Conservation (phyloP, 2,329 filamentous ascomycete genomes). For the Mycosphaerella sp. region DNA sequence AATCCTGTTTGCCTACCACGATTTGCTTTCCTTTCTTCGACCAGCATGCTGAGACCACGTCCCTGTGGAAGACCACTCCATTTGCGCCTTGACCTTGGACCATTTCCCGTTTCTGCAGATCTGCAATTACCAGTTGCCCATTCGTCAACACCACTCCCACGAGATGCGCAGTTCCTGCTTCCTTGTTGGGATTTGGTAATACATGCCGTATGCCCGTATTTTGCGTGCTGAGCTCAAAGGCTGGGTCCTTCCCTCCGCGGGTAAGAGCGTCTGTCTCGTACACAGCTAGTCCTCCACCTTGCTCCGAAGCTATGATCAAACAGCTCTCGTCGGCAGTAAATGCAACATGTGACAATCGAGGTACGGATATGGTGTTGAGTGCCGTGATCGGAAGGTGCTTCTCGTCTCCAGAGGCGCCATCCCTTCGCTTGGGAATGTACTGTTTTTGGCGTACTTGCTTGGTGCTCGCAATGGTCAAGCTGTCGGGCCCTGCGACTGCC, state of each 20-base stretch:
- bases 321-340: constrained; percentile 88
- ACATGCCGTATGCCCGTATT: constrained; percentile 66
- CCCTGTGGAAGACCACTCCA: constrained; percentile 60
- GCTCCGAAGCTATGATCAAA: constrained; percentile 74
- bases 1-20: constrained; percentile 76
- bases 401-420: constrained; percentile 34
- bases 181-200: constrained; percentile 66
- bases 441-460: constrained; percentile 73
- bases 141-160: constrained; percentile 74
- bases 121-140: constrained; percentile 77
- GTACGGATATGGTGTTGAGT: constrained; percentile 59
- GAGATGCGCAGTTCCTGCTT: constrained; percentile 57
- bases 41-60: constrained; percentile 83
- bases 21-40: constrained; percentile 90
- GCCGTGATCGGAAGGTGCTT: constrained; percentile 44
- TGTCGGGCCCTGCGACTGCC: constrained; percentile 79
- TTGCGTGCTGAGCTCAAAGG: constrained; percentile 72
- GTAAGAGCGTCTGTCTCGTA: constrained; percentile 68
- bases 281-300: constrained; percentile 72
- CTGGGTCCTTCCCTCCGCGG: constrained; percentile 59
- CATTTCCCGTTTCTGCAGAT: constrained; percentile 63
- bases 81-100: constrained; percentile 51
- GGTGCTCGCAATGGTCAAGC: constrained; percentile 68
- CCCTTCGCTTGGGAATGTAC: constrained; percentile 38
- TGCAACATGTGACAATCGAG: constrained; percentile 77